Base-by-base conservation (phyloP, 768 basidiomycete genomes). In the Gautieria morchelliformis region DNA sequence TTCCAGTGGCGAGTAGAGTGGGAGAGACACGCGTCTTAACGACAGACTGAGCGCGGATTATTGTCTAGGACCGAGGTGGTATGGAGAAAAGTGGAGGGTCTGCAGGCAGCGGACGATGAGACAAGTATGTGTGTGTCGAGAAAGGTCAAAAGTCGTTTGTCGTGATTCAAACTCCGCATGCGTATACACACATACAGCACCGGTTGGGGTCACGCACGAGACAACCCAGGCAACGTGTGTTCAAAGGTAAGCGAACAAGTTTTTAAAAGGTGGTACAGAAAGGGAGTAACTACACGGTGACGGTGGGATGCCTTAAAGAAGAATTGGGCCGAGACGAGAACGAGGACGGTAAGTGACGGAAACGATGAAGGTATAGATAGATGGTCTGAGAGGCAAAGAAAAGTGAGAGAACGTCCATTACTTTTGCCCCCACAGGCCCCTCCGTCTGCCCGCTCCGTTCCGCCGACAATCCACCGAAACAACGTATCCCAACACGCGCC, bases 231-330 rank as follows among this genome's bases (percentile, higher is more conserved):
- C 20, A 45, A 9, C 27, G 20, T 56, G 46, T 55, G 46, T 45
- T 45, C 54, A 32, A 32, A 46, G 41, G 33, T 46, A 48, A 56
- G 55, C 47, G 40, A 57, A 57, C 56, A 57, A 39, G 47, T 57
- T 57, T 54, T 57, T 57, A 48, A 47, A 48, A 57, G 51, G 52
- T 54, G 50, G 58, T 53, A 59, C 52, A 53, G 27, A 22, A 37
- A 50, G 46, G 46, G 45, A 46, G 53, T 59, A 53, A 59, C 53
- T 59, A 59, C 58, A 59, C 27, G 45, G 51, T 56, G 52, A 46
- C 46, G 32, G 45, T 57, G 46, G 56, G n/a, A 50, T 49, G 39
- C 20, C 32, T 55, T 55, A 35, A 53, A 53, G 27, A 22, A 53
- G 30, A 17, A 30, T 2, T 27, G 27, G 30, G 41, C 20, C 41